A percentile compares a stretch with the other conserved stretches of the same genome.
Conservation (phyloP, 306 rosid species). For the Boehmeria nivea region DNA sequence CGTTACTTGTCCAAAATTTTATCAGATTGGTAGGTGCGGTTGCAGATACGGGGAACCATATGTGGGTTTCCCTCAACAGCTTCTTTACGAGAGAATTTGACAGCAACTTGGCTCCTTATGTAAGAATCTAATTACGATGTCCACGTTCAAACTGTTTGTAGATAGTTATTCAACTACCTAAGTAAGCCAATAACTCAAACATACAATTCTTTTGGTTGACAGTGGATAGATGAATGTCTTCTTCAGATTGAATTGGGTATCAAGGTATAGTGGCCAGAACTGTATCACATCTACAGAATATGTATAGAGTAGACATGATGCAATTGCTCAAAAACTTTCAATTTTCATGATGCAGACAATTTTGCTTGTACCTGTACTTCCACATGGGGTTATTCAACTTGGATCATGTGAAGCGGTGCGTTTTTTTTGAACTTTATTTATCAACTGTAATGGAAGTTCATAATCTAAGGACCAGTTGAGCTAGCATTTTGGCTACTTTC, state of each 20-base stretch:
- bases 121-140: slow-evolving; percentile 21
- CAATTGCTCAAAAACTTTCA: background rate
- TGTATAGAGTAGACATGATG: too few relatives aligned
- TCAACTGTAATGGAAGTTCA: background rate
- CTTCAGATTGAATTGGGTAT: slow-evolving; percentile 76
- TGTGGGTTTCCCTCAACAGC: slow-evolving; percentile 54
- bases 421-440: slow-evolving; percentile 9
- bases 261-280: slow-evolving; percentile 49
- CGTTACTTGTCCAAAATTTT: background rate
- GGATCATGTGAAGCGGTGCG: slow-evolving; percentile 78
- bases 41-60: slow-evolving; percentile 56
- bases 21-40: slow-evolving; percentile 70
- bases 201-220: slow-evolving; percentile 24
- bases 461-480: too few relatives aligned
- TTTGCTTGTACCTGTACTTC: slow-evolving; percentile 76
- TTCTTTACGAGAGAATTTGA: slow-evolving; percentile 28
- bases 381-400: slow-evolving; percentile 81
- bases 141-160: background rate
- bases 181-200: slow-evolving; percentile 18
- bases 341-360: slow-evolving; percentile 54
- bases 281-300: background rate
- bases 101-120: slow-evolving; percentile 44
- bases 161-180: background rate
- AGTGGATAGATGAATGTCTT: slow-evolving; percentile 78
- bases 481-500: too few relatives aligned